A percentile compares a stretch with the other conserved stretches of the same genome.
Conservation (phyloP, 2,329 filamentous ascomycete species). For the Samsoniella hepiali region DNA sequence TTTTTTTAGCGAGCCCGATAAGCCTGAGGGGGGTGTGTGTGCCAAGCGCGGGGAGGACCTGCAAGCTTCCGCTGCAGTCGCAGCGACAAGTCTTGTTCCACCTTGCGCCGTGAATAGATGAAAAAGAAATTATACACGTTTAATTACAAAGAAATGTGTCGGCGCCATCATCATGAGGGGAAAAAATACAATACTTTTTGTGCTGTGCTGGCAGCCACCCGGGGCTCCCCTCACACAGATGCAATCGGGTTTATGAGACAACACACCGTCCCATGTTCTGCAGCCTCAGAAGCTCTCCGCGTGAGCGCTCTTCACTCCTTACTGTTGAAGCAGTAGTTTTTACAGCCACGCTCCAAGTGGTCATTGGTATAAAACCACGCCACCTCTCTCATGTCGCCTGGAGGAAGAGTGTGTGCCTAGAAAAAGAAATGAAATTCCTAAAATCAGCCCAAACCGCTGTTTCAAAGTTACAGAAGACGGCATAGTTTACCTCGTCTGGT, state of each 20-base stretch:
- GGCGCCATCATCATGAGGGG: background rate
- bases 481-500: conserved; percentile 5
- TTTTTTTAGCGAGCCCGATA: too few species aligned
- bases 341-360: conserved; percentile 3
- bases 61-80: too few species aligned
- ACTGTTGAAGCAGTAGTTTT: conserved; percentile 1
- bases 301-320: background rate
- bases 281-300: background rate
- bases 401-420: conserved; percentile 4
- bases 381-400: background rate
- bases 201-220: background rate
- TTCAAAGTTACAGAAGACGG: too few species aligned
- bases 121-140: background rate
- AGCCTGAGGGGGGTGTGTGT: too few species aligned
- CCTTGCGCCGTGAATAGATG: background rate
- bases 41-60: too few species aligned
- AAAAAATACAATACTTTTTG: background rate
- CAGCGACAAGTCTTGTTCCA: too few species aligned
- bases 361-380: conserved; percentile 16
- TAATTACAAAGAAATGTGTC: background rate
- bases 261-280: too few species aligned
- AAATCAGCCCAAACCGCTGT: background rate
- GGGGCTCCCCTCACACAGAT: background rate
- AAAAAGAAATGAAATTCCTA: background rate
- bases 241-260: too few species aligned